Conservation (phyloP, 75 land plant species). For the Pinus taeda region DNA sequence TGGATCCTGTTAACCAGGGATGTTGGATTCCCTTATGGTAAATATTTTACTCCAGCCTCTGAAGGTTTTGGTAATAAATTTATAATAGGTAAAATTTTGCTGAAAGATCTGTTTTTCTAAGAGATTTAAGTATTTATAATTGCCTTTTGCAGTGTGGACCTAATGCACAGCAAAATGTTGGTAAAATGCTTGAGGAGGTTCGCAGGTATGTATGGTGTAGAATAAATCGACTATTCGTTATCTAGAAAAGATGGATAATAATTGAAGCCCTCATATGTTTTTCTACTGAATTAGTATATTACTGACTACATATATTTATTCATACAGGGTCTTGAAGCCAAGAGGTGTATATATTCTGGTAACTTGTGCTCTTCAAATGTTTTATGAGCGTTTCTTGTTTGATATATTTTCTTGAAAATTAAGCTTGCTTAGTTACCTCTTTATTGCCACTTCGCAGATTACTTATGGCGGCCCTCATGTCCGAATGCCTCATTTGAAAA, state of each 20-base stretch:
- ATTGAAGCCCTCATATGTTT: not conserved
- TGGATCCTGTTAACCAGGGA: conserved; percentile 38
- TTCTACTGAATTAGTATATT: conserved; percentile 15
- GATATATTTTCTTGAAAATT: not conserved
- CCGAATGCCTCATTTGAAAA: conserved; percentile 64
- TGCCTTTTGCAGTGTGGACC: conserved; percentile 67
- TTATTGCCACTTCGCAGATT: conserved; percentile 39
- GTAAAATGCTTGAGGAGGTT: conserved; percentile 80
- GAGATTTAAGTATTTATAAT: not conserved
- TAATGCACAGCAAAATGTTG: conserved; percentile 62
- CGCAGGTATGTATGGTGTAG: conserved; percentile 41
- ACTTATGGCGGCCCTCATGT: conserved; percentile 90
- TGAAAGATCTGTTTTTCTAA: conserved; percentile 1
- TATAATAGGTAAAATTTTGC: not conserved
- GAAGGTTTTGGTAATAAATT: not conserved
- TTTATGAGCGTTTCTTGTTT: not conserved
- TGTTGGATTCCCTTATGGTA: conserved; percentile 89
- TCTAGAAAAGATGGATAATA: too few relatives aligned
- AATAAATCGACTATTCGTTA: too few relatives aligned
- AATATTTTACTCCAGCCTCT: conserved; percentile 13
- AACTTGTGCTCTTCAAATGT: conserved; percentile 12
- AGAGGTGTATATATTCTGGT: conserved; percentile 86
- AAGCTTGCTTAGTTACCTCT: not conserved
- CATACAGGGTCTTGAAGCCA: conserved; percentile 79
- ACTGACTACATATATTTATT: conserved; percentile 27